phyloP scores from a whole-genome alignment of 2,329 filamentous ascomycete species.

The Blumeria graminis region DNA sequence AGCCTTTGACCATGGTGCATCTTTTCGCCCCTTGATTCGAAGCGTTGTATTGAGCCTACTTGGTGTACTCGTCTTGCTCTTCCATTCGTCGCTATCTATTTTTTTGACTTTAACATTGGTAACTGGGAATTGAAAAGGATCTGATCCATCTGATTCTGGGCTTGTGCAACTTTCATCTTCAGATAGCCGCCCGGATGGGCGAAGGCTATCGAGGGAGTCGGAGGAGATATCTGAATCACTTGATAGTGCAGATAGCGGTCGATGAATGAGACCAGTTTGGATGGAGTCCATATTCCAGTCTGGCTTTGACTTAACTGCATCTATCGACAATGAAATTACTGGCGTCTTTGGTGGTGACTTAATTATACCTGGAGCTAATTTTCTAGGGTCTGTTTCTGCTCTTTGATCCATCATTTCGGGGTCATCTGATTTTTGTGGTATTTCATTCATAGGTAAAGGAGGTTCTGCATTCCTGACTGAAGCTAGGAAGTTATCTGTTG shows the following conservation, averaged over 20 bases:
- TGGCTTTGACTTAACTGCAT: conserved; percentile 6
- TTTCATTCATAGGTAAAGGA: conserved; percentile 39
- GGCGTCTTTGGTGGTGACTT: conserved; percentile 34
- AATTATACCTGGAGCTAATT: conserved; percentile 8
- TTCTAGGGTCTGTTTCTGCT: conserved; percentile 4
- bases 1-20: conserved; percentile 36
- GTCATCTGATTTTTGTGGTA: conserved; percentile 19
- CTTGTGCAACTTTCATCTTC: conserved; percentile 31
- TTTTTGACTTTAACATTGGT: conserved; percentile 8
- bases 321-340: conserved; percentile 16
- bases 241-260: conserved; percentile 12
- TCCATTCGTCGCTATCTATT: conserved; percentile 4
- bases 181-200: conserved; percentile 29
- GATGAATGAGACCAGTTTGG: conserved; percentile 7
- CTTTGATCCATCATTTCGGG: conserved; percentile 10
- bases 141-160: conserved; percentile 21
- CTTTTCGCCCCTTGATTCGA: conserved; percentile 12
- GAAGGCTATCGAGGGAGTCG: conserved; percentile 31
- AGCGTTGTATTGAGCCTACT: conserved; percentile 9
- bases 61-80: not conserved
- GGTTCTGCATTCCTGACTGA: conserved; percentile 40
- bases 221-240: conserved; percentile 28
- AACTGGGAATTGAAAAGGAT: conserved; percentile 14
- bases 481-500: conserved; percentile 41
- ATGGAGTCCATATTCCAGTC: conserved; percentile 13